These are phyloP conservation scores for Pulveroboletus sp. DNA, from an alignment of 1,284 basidiomycete species.

Conservation along the genomic window DNA sequence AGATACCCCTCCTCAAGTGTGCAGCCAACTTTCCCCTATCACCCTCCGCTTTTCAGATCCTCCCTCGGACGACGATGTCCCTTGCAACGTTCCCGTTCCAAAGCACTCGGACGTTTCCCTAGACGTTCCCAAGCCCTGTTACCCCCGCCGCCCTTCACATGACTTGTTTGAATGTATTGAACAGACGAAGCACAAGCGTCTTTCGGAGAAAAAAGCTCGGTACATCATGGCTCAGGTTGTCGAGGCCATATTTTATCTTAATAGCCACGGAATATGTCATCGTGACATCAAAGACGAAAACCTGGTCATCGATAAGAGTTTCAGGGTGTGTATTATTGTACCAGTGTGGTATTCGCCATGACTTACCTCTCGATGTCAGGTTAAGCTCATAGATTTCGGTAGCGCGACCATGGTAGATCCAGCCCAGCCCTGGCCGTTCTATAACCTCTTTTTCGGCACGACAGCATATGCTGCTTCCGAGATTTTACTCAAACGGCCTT, in stretches of 20 bases:
- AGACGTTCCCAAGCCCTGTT: slow-evolving; percentile 46
- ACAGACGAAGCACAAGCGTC: slow-evolving; percentile 73
- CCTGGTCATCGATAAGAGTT: slow-evolving; percentile 75
- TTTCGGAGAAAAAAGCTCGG: slow-evolving; percentile 78
- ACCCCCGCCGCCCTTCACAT: slow-evolving; percentile 77
- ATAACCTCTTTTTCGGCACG: slow-evolving; percentile 79
- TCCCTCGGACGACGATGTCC: slow-evolving; percentile 9
- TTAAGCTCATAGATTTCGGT: slow-evolving; percentile 94
- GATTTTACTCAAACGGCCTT: slow-evolving; percentile 73
- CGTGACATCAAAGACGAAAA: slow-evolving; percentile 97
- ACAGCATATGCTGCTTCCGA: slow-evolving; percentile 81
- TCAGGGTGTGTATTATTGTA: slow-evolving; percentile 50
- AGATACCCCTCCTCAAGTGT: slow-evolving; percentile 44
- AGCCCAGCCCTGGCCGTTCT: slow-evolving; percentile 61
- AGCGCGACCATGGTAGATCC: slow-evolving; percentile 81
- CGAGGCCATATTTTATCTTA: slow-evolving; percentile 80
- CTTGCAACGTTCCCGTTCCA: slow-evolving; percentile 10
- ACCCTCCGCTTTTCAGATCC: slow-evolving; percentile 26
- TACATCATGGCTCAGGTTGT: slow-evolving; percentile 88
- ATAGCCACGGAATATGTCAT: slow-evolving; percentile 78
- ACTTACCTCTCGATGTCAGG: slow-evolving; percentile 43
- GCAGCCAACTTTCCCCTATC: slow-evolving; percentile 26
- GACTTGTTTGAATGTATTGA: slow-evolving; percentile 95
- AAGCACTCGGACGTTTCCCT: slow-evolving; percentile 15
- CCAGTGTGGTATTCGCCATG: neutral